Base-by-base conservation (phyloP, 2,329 filamentous ascomycete genomes). In the Colletotrichum liriopes region DNA sequence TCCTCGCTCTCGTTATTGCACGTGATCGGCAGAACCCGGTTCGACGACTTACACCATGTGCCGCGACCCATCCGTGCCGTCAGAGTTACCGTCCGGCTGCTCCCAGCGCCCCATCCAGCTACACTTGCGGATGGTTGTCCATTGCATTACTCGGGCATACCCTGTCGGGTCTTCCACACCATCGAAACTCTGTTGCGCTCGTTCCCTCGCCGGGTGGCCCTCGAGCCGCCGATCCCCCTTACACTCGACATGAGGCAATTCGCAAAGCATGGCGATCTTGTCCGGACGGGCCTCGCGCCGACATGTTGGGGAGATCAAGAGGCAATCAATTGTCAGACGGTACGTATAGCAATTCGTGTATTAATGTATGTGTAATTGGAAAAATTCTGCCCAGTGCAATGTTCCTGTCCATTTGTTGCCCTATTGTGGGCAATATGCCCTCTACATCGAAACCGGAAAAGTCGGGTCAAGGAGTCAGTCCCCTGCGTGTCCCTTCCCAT, bases 181-280 rank as follows among this genome's bases (percentile, higher is more conserved):
- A 52, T 63, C 37, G 18, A 58, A 52, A 39, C 60, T 63, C 47
- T 52, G 60, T 52, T 26, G 20, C 35, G 35, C 60, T 63, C 47
- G 60, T 56, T n/a, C 32, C 60, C 32, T 62, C 60, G 43, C 43
- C 20, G 39, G n/a, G 26, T 41, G 35, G 32, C 20, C 37, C 32
- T 47, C 60, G 45, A n/a, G 32, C 39, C 47, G 60, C n/a, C 47
- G 32, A 51, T 32, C 47, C 60, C 45, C 60, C 47, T 41, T 63
- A n/a, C 41, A 52, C 60, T 52, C 23, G 26, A 20, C 35, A 39
- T 41, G 60, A 63, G 35, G 60, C 47, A 41, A 63, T 63, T 51
- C 45, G 35, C 47, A 63, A 41, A 39, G 18, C 47, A 63, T 52
- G 47, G n/a, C 35, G 14, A 63, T 63, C 47, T 32, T 32, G 45